Base-by-base conservation (phyloP, 306 rosid genomes). In the Datisca glomerata region DNA sequence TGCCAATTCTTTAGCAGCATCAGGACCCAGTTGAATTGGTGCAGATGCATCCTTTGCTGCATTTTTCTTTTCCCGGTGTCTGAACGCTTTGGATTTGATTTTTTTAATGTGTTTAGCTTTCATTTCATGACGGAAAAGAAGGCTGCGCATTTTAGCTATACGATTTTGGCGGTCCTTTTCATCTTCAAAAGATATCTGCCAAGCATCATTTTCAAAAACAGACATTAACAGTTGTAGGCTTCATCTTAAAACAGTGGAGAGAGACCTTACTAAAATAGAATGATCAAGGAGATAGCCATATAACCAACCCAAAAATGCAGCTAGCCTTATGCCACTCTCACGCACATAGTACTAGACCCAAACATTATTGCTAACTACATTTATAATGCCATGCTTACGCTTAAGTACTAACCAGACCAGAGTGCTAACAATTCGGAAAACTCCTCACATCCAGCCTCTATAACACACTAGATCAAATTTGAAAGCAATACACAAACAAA, bases 111-210 rank as follows among this genome's bases (percentile, higher is more conserved):
- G 91, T 45, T 74, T 89, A 39, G 78, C 61, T 69, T 75, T 89
- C 70, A 66, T 35, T 64, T 89, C 95, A 41, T 84, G 91, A 50
- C 73, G 77, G 20, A 84, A 89, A 63, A 84, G 79, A 56, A 75
- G 81, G 72, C 91, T 70, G 56, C 93, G 81, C 95, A 89, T 66
- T 64, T 89, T 89, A 24, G 98, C 98, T n/a, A 64, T 84, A 28
- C 84, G 76, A 63, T 66, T 73, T 61, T 66, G 93, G 53, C 92
- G 72, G 7, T 78, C 92, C 49, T 64, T 80, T 60, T 77, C 98
- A 66, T 78, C 95, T 59, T 75, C 86, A n/a, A 72, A 34, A 54
- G 93, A 65, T 16, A 84, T 75, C 95, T 84, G 66, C 49, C 55
- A 64, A n/a, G n/a, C n/a, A n/a, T n/a, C n/a, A n/a, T n/a, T n/a